Percentiles rank a stretch among this genome's conserved stretches.
These are phyloP conservation scores for Saturnispora serradocipensis DNA, from an alignment of 805 yeast species.

Conservation along the genomic window DNA sequence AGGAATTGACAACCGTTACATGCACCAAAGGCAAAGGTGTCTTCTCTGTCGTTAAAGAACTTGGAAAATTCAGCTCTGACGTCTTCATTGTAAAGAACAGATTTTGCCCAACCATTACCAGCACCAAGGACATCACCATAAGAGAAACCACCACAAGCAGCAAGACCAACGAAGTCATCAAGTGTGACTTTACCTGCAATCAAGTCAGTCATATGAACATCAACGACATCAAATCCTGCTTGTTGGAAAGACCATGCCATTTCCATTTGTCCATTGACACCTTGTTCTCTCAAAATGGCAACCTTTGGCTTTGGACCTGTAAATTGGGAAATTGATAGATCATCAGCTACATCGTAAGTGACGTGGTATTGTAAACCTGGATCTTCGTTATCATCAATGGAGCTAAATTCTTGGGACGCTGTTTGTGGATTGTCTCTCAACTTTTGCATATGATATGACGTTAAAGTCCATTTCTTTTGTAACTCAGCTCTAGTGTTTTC, in stretches of 20 bases:
- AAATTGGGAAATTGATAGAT: slow-evolving; percentile 31
- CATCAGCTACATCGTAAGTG: slow-evolving; percentile 54
- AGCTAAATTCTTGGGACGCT: slow-evolving; percentile 76
- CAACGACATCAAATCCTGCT: slow-evolving; percentile 91
- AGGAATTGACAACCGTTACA: slow-evolving; percentile 98
- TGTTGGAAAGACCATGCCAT: slow-evolving; percentile 96
- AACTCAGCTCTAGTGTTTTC: slow-evolving; percentile 54
- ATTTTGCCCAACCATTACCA: slow-evolving; percentile 98
- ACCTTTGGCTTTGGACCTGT: slow-evolving; percentile 60
- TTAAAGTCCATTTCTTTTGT: slow-evolving; percentile 78
- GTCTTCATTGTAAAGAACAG: slow-evolving; percentile 74
- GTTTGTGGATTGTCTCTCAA: slow-evolving; percentile 90
- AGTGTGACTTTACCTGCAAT: slow-evolving; percentile 62
- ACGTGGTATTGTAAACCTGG: slow-evolving; percentile 84
- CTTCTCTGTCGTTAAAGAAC: slow-evolving; percentile 79
- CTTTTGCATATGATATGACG: slow-evolving; percentile 83
- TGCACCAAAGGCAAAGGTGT: slow-evolving; percentile 95
- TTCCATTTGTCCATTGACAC: slow-evolving; percentile 96
- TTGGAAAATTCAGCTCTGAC: slow-evolving; percentile 67
- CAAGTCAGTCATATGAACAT: slow-evolving; percentile 94
- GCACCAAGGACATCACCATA: slow-evolving; percentile 99
- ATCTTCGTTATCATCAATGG: slow-evolving; percentile 69
- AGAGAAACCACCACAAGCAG: slow-evolving; percentile 98
- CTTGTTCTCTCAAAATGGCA: slow-evolving; percentile 95
- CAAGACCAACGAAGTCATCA: slow-evolving; percentile 80